Evolutionary conservation across 2,329 filamentous ascomycete genomes (phyloP), one percentile per base, ranked within the genome.

Genomic region (Ceratocystis smalleyi): DNA sequence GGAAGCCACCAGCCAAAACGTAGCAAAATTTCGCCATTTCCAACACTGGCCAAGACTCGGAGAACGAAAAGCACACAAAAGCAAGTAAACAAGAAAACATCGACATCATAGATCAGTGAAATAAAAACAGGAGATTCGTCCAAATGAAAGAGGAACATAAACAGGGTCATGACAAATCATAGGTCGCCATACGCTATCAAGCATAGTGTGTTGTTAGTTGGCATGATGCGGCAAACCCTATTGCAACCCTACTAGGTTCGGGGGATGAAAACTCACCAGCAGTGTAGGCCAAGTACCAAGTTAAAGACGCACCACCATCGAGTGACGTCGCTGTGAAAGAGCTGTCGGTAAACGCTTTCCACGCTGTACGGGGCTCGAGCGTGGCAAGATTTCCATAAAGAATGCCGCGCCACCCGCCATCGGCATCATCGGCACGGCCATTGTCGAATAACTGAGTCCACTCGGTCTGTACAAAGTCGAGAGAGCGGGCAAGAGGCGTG

Each of bases 371-470:
- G 0, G 92, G 83, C 71, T 96, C 83, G 49, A 91, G 78, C 6
- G 91, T 83, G 0, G 89, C 91, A 54, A 89, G 80, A 72, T 95
- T 96, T 24, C 85, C 89, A 70, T 86, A 89, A 43, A 97, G 74
- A 19, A 97, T 83, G 0, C 92, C 89, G 72, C 83, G 87, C 94
- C 94, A 97, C 0, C 89, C 89, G 54, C 87, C 88, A 6, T 77
- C 74, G 4, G 91, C 83, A 0, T 77, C 73, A 63, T 88, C 82
- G 0, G 83, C 83, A 8, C 87, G 80, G 0, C 83, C 83, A 24
- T 83, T 77, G 62, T 80, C 80, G 73, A 97, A 97, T 71, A 87
- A 89, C 1, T 81, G 79, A 55, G 86, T 77, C 91, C 91, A 96
- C 74, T 96, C 92, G 74, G 95, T 83, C 54, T 75, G 74, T 8